Base-by-base conservation (phyloP, 2,329 filamentous ascomycete genomes). In the Tolypocladium album region DNA sequence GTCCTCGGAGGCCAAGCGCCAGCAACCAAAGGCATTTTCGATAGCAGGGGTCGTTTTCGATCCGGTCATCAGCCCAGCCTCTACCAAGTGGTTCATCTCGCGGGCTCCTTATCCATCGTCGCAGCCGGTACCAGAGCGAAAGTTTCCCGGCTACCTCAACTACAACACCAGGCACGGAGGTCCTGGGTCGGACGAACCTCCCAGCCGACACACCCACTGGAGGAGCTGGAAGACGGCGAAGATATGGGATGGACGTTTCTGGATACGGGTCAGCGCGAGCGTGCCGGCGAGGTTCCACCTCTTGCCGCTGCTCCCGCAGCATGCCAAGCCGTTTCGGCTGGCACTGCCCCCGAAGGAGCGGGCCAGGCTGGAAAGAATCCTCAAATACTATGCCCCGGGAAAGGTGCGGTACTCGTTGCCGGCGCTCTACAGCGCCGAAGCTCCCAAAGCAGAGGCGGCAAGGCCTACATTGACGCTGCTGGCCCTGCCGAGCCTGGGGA, bases 231-330 rank as follows among this genome's bases (percentile, higher is more conserved):
- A 68, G 55, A 67, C 64, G 24, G 64, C 67, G 15, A 68, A 69
- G 55, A 68, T 81, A 59, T 88, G 79, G 73, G 85, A 88, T 68
- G 81, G 83, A 0, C 81, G 85, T 2, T 88, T 80, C 70, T 88
- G 85, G 85, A 70, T 87, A 20, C 75, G 78, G 20, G 59, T 84
- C 12, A 70, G 71, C 24, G 71, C 76, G 55, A 76, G 77, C 6
- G 70, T 78, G 8, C 76, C 76, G 3, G 73, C 73, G 57, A 68
- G 69, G 17, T 71, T 82, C 20, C 67, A 72, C 22, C 63, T 85
- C 2, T 74, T 74, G 40, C 82, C 82, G 0, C 79, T 82, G 64
- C 68, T 73, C 2, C 63, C 66, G 1, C 73, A 74, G 40, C 70
- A 79, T 61, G 74, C 76, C 47, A 79, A 81, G 64, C 63, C 70